Conservation (phyloP, 345 rosid genomes). For the Garcia nutans region DNA sequence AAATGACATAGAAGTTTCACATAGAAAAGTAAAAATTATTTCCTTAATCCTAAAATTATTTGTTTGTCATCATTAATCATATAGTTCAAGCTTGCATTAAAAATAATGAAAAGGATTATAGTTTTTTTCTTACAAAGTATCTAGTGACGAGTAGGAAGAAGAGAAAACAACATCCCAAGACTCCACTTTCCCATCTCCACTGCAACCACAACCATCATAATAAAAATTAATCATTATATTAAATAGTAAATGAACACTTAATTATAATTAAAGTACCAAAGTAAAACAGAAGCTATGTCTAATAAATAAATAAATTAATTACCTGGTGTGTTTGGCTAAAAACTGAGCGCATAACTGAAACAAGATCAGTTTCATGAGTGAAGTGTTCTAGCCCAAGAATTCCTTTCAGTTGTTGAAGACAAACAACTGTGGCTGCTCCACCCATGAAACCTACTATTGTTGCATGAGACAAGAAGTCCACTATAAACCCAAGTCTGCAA, state of each 20-base stretch:
- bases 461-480: slow-evolving; percentile 49
- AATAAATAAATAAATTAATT: neutral
- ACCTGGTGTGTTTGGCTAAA: slow-evolving; percentile 33
- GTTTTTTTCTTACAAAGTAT: slow-evolving; percentile 34
- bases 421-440: slow-evolving; percentile 46
- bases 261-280: neutral
- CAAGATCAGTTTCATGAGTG: slow-evolving; percentile 35
- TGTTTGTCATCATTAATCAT: neutral
- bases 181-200: slow-evolving; percentile 57
- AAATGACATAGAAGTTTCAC: neutral
- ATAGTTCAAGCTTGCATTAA: neutral
- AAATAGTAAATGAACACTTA: neutral
- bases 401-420: slow-evolving; percentile 48
- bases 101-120: neutral
- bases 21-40: no score
- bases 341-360: slow-evolving; percentile 39
- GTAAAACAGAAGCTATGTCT: neutral
- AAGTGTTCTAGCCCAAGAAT: slow-evolving; percentile 36
- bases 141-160: slow-evolving; percentile 41
- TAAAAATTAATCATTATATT: neutral
- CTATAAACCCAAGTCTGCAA: slow-evolving; percentile 42
- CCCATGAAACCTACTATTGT: slow-evolving; percentile 50
- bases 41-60: neutral
- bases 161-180: slow-evolving; percentile 42
- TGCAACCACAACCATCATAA: slow-evolving; percentile 29